Evolutionary conservation across 495 filamentous ascomycete species (phyloP).

Genomic region (Pseudomonodictys pantanalensis): DNA sequence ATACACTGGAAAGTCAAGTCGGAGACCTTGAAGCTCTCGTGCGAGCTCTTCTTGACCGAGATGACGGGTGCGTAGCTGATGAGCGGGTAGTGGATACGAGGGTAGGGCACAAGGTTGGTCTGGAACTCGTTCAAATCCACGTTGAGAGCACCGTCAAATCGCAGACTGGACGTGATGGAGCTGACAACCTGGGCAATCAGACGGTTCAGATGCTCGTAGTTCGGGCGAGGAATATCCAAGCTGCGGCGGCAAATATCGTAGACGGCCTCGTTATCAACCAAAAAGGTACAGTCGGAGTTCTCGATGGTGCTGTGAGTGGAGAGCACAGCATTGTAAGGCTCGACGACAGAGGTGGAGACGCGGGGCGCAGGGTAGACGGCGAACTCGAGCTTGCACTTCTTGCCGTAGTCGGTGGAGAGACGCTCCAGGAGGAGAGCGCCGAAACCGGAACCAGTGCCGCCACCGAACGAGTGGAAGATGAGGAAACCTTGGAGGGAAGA

Average conservation of each 20-base stretch:
- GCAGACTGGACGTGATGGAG: conserved; percentile 85
- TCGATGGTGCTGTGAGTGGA: conserved; percentile 92
- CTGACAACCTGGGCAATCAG: conserved; percentile 84
- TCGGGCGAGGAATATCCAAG: conserved; percentile 80
- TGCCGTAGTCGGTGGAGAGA: conserved; percentile 83
- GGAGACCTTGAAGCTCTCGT: conserved; percentile 88
- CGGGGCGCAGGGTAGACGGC: conserved; percentile 83
- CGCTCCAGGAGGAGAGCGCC: conserved; percentile 84
- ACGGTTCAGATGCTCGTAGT: conserved; percentile 85
- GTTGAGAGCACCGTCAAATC: conserved; percentile 87
- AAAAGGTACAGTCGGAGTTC: conserved; percentile 88
- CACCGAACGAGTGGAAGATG: conserved; percentile 92
- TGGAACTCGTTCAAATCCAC: conserved; percentile 94
- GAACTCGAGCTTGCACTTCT: conserved; percentile 95
- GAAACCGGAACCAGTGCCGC: conserved; percentile 88
- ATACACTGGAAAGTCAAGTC: conserved; percentile 85
- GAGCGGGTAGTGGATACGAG: conserved; percentile 86
- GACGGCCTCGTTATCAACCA: conserved; percentile 90
- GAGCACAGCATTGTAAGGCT: conserved; percentile 90
- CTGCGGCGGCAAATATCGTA: conserved; percentile 91
- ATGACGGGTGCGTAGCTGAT: conserved; percentile 89
- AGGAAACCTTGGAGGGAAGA: conserved; percentile 85
- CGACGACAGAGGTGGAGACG: conserved; percentile 82
- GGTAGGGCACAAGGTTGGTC: conserved; percentile 89
- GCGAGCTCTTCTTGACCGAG: conserved; percentile 73